These are phyloP conservation scores for Pseudogymnoascus sp. DNA, from an alignment of 2,329 filamentous ascomycete genomes.

Conservation along the genomic window DNA sequence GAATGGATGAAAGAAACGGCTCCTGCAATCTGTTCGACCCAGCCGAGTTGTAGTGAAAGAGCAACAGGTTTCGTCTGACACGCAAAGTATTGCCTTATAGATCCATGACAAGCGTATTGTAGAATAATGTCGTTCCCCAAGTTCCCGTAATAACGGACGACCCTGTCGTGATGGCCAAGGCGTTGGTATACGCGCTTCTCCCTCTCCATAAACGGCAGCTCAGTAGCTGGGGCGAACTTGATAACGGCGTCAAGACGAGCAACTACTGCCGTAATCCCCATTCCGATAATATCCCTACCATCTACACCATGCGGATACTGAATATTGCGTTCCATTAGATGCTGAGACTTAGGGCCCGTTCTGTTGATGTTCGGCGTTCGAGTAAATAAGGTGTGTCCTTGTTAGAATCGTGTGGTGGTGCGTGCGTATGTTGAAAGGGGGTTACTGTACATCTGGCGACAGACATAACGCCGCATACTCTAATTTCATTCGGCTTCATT, in stretches of 20 bases:
- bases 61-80: neutral
- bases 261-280: neutral
- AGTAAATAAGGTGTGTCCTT: neutral
- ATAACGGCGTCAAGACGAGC: neutral
- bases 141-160: neutral
- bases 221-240: neutral
- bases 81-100: neutral
- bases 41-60: neutral
- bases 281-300: neutral
- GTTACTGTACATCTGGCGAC: neutral
- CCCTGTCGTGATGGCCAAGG: neutral
- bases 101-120: neutral
- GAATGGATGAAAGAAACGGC: constrained; percentile 12
- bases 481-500: neutral
- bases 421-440: neutral
- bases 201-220: neutral
- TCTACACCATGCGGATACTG: neutral
- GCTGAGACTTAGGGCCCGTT: neutral
- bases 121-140: neutral
- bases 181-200: neutral
- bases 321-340: neutral
- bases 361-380: neutral
- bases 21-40: constrained; percentile 11
- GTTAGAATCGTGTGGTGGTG: neutral
- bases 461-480: neutral